Percentiles rank a stretch among this genome's conserved stretches.
phyloP scores from a whole-genome alignment of 2,329 filamentous ascomycete genomes.

The Ilyonectria destructans region DNA sequence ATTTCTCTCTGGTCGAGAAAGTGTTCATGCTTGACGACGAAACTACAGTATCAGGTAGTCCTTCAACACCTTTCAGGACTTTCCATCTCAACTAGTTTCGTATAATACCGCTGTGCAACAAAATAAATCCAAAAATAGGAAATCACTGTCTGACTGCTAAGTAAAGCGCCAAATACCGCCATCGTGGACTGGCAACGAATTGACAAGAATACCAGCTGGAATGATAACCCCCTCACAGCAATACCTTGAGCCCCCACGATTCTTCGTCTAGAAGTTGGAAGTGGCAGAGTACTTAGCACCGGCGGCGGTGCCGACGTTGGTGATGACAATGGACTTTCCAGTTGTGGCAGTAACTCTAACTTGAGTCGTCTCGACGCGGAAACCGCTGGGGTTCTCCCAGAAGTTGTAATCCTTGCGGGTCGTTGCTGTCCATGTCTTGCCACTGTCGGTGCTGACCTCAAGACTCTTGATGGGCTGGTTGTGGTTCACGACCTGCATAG shows the following conservation, averaged over 20 bases:
- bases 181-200: no score
- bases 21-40: no score
- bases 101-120: no score
- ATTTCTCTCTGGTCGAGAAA: no score
- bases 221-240: slow-evolving; percentile 67
- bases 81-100: no score
- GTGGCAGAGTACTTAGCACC: slow-evolving; percentile 50
- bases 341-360: slow-evolving; percentile 70
- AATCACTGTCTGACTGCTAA: no score
- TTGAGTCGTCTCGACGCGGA: slow-evolving; percentile 68
- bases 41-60: no score
- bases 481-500: slow-evolving; percentile 74
- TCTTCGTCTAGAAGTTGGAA: slow-evolving; percentile 50
- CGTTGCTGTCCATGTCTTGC: slow-evolving; percentile 72
- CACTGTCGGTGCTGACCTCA: slow-evolving; percentile 75
- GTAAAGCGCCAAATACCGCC: no score
- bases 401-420: slow-evolving; percentile 72
- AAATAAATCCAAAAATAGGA: no score
- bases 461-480: slow-evolving; percentile 71
- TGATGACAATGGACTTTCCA: slow-evolving; percentile 68
- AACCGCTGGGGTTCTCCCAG: slow-evolving; percentile 73
- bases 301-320: slow-evolving; percentile 63
- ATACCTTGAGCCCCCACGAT: slow-evolving; percentile 61
- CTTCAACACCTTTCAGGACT: no score
- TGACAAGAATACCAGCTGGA: slow-evolving; percentile 63